phyloP scores from a whole-genome alignment of 2,329 filamentous ascomycete species.

The Fusarium cyanostomum region DNA sequence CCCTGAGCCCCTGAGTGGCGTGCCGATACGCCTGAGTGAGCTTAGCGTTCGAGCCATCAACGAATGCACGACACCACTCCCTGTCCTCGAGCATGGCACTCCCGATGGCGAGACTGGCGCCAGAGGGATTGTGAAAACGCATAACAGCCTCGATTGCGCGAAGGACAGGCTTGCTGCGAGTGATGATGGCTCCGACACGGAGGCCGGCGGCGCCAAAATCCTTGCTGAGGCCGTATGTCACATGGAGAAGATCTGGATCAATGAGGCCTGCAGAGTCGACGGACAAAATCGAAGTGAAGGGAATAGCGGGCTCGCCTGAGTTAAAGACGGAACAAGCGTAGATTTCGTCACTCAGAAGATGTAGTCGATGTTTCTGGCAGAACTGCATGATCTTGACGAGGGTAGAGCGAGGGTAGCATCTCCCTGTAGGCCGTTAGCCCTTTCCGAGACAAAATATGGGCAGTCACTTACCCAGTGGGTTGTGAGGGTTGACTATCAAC shows the following conservation, averaged over 20 bases:
- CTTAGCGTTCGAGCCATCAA: constrained; percentile 50
- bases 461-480: constrained; percentile 56
- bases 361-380: constrained; percentile 59
- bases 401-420: constrained; percentile 56
- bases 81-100: constrained; percentile 58
- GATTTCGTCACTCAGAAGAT: constrained; percentile 67
- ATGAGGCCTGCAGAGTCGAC: constrained; percentile 56
- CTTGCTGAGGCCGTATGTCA: constrained; percentile 57
- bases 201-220: constrained; percentile 65
- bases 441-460: neutral
- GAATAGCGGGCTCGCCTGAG: constrained; percentile 42
- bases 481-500: constrained; percentile 63
- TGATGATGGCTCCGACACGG: constrained; percentile 59
- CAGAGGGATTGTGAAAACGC: constrained; percentile 59
- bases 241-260: constrained; percentile 58
- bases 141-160: constrained; percentile 51
- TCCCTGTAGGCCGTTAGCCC: constrained; percentile 40
- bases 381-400: constrained; percentile 57
- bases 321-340: constrained; percentile 63
- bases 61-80: constrained; percentile 56
- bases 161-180: constrained; percentile 46
- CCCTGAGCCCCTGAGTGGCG: constrained; percentile 49
- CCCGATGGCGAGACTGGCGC: constrained; percentile 53
- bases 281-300: constrained; percentile 61
- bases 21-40: constrained; percentile 54